Base-by-base conservation (phyloP, 2,329 filamentous ascomycete genomes). In the Fonsecaea erecta region DNA sequence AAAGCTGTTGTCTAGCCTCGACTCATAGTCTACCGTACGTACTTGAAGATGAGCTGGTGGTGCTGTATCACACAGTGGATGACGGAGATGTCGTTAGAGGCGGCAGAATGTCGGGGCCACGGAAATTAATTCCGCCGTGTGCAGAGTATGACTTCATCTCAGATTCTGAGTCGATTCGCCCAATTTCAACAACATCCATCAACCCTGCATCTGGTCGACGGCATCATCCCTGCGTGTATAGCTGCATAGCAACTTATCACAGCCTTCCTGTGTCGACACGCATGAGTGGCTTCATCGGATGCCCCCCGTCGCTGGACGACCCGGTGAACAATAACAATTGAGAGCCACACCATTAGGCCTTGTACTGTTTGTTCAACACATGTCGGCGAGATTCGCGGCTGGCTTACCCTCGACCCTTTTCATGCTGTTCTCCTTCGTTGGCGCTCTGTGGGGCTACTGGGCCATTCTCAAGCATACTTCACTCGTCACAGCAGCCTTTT, bases 391-490 rank as follows among this genome's bases (percentile, higher is more conserved):
- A 55, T 12, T 51, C 28, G 63, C 52, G 18, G 14, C 63, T 24
- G 32, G 54, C 18, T 4, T 65, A 30, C 40, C 53, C 37, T 62
- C 64, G 5, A 18, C 18, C 2, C 26, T 63, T 2, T 63, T 63
- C 55, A 66, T 66, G 64, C 2, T 52, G 7, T 24, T 66, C n/a
- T 60, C 64, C 8, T 63, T 60, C 34, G 48, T 58, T 37, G 64
- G 60, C 7, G 64, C 64, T 37, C 43, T 66, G 14, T 24, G 63
- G 28, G 60, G 64, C 34, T 66, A 63, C 46, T 66, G 64, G 64
- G 34, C 56, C 21, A 60, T 66, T 32, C 60, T 66, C 26, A 63
- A 56, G 28, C 64, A 66, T 26, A 66, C 60, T 2, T 63, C 60
- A 0, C 64, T 66, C 30, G 55, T 66, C 8, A 55, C 56, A n/a